These are phyloP conservation scores for Neurospora tetrasperma DNA, from an alignment of 495 filamentous ascomycete genomes.

Conservation along the genomic window DNA sequence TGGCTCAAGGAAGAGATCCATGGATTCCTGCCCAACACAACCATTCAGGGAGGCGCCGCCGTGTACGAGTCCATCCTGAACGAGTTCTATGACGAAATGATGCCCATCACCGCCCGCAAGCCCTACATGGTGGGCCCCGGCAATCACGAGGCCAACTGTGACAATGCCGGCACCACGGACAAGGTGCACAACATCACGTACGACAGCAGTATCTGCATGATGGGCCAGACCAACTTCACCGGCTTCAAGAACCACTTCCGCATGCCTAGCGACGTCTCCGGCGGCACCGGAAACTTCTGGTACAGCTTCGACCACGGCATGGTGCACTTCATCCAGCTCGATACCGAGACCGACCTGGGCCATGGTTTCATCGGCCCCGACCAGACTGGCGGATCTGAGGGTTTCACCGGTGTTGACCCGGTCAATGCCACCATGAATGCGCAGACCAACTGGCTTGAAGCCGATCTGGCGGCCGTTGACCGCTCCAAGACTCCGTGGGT, in stretches of 20 bases:
- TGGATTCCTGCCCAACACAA: conserved; percentile 23
- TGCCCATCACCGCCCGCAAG: conserved; percentile 32
- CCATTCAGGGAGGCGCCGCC: neutral
- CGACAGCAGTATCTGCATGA: conserved; percentile 29
- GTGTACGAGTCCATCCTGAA: conserved; percentile 45
- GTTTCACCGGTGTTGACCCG: conserved; percentile 24
- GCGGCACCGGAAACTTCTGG: conserved; percentile 43
- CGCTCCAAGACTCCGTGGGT: conserved; percentile 44
- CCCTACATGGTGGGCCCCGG: conserved; percentile 44
- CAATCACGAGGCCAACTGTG: conserved; percentile 43
- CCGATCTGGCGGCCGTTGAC: conserved; percentile 41
- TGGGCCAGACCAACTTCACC: conserved; percentile 47
- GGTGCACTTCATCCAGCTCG: conserved; percentile 40
- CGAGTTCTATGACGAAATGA: conserved; percentile 44
- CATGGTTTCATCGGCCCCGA: conserved; percentile 28
- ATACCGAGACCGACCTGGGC: conserved; percentile 46
- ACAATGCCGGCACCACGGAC: conserved; percentile 16
- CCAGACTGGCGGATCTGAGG: conserved; percentile 19
- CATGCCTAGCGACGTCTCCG: conserved; percentile 37
- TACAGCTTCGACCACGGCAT: conserved; percentile 50
- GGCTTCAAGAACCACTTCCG: conserved; percentile 41
- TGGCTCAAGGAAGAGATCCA: conserved; percentile 37
- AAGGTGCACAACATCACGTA: neutral
- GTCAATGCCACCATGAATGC: conserved; percentile 41
- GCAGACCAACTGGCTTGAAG: conserved; percentile 37